A percentile compares a stretch with the other conserved stretches of the same genome.
Evolutionary conservation across 257 asterid species (phyloP).

Genomic region (Solanum raphanifolium): DNA sequence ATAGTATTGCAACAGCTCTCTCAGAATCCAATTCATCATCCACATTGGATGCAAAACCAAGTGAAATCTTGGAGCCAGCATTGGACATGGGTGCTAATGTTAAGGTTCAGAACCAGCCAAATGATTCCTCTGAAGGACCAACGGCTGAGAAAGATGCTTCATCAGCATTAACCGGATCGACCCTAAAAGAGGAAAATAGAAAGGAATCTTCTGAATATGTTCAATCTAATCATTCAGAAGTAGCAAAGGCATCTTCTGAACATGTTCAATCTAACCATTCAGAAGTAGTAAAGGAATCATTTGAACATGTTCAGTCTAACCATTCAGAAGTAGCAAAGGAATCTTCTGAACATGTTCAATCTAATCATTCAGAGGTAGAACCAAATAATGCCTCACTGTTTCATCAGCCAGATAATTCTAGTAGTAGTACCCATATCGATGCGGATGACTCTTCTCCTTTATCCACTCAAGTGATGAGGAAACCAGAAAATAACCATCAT

Average conservation of each 20-base stretch:
- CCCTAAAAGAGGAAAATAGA: slow-evolving; percentile 12
- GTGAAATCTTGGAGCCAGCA: neutral
- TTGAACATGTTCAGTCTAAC: slow-evolving; percentile 1
- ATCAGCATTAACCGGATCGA: slow-evolving; percentile 1
- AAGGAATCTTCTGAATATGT: neutral
- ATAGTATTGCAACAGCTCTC: neutral
- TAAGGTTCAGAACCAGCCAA: slow-evolving; percentile 2
- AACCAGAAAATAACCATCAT: slow-evolving; percentile 2
- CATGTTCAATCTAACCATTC: slow-evolving; percentile 2
- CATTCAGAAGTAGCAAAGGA: slow-evolving; percentile 1
- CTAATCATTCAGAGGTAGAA: slow-evolving; percentile 1
- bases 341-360: neutral
- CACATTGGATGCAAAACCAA: slow-evolving; percentile 13
- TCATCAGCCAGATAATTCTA: slow-evolving; percentile 13
- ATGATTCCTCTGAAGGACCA: slow-evolving; percentile 20
- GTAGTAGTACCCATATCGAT: neutral
- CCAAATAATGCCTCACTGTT: neutral
- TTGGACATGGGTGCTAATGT: neutral
- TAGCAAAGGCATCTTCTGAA: neutral
- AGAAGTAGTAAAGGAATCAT: neutral
- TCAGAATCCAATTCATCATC: slow-evolving; percentile 11
- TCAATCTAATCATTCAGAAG: slow-evolving; percentile 6
- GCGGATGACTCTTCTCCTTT: slow-evolving; percentile 16
- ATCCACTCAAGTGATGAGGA: slow-evolving; percentile 23
- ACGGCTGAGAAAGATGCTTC: slow-evolving; percentile 14